These are phyloP conservation scores for Eucalyptus decipiens DNA, from an alignment of 345 rosid species.

Conservation along the genomic window DNA sequence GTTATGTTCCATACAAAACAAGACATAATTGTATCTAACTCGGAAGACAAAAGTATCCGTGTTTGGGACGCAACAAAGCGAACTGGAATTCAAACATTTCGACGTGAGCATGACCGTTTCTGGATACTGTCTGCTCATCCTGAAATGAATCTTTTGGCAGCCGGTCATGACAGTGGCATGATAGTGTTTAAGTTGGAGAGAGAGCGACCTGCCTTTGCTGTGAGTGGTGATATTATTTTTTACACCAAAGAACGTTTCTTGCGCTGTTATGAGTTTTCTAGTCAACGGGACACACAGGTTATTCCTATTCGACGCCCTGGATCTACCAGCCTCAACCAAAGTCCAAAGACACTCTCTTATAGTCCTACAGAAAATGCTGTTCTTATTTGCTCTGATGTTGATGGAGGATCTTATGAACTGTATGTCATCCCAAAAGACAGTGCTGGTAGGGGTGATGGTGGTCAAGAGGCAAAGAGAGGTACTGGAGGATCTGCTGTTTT, in stretches of 20 bases:
- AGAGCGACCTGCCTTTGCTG: conserved; percentile 87
- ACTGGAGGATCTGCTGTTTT: conserved; percentile 75
- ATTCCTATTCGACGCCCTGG: conserved; percentile 84
- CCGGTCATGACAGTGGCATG: conserved; percentile 97
- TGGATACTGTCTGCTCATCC: conserved; percentile 97
- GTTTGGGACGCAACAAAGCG: conserved; percentile 97
- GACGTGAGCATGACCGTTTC: conserved; percentile 92
- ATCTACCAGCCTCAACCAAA: conserved; percentile 62
- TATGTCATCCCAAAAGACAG: conserved; percentile 74
- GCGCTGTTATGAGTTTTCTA: conserved; percentile 69
- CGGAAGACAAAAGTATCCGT: conserved; percentile 93
- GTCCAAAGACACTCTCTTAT: conserved; percentile 85
- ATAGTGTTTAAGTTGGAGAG: conserved; percentile 95
- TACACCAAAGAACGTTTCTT: conserved; percentile 77
- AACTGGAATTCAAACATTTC: conserved; percentile 86
- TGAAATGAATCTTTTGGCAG: conserved; percentile 92
- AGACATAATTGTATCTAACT: conserved; percentile 95
- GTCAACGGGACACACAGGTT: conserved; percentile 67
- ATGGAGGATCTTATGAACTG: conserved; percentile 91
- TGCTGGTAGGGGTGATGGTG: conserved; percentile 52
- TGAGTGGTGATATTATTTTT: conserved; percentile 66
- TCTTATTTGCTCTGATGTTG: conserved; percentile 78
- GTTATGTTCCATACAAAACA: conserved; percentile 95
- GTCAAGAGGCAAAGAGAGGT: conserved; percentile 87
- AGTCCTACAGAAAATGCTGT: conserved; percentile 93